A percentile compares a stretch with the other conserved stretches of the same genome.
Evolutionary conservation across 2,329 filamentous ascomycete species (phyloP).

Genomic region (Exophiala dermatitidis): DNA sequence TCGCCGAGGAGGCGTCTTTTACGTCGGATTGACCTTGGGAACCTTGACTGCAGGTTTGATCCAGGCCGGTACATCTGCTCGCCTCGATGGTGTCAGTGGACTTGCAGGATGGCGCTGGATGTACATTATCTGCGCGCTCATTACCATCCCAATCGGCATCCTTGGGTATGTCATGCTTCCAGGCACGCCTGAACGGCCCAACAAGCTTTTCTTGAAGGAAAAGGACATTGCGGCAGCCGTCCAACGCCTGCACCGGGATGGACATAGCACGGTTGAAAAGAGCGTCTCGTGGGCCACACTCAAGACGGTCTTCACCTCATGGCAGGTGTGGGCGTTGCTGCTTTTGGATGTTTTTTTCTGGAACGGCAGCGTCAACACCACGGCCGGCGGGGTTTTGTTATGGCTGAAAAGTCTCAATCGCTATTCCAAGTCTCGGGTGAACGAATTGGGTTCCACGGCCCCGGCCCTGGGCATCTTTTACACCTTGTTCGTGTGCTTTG

Average conservation of each 20-base stretch:
- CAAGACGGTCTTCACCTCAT: constrained; percentile 35
- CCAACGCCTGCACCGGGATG: constrained; percentile 31
- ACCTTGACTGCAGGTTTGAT: constrained; percentile 52
- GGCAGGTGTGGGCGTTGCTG: constrained; percentile 44
- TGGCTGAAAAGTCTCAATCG: constrained; percentile 39
- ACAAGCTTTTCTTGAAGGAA: constrained; percentile 37
- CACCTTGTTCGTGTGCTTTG: constrained; percentile 15
- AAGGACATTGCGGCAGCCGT: constrained; percentile 24
- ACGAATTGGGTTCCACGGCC: constrained; percentile 42
- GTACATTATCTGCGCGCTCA: constrained; percentile 54
- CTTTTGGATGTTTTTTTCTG: constrained; percentile 36
- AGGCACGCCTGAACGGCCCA: constrained; percentile 40
- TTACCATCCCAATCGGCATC: constrained; percentile 40
- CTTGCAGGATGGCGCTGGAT: constrained; percentile 50
- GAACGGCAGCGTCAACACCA: constrained; percentile 35
- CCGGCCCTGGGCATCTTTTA: constrained; percentile 40
- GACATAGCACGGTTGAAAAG: constrained; percentile 34
- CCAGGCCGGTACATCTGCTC: constrained; percentile 48
- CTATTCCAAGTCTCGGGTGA: constrained; percentile 38
- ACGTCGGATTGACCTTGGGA: constrained; percentile 32
- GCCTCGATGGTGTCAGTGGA: constrained; percentile 44
- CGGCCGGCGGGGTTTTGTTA: constrained; percentile 38
- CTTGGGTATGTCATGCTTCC: constrained; percentile 37
- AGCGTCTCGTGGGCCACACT: constrained; percentile 33
- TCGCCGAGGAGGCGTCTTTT: constrained; percentile 34